Percentiles rank a stretch among this genome's conserved stretches.
These are phyloP conservation scores for Tulasnella sp. DNA, from an alignment of 768 basidiomycete genomes.

Conservation along the genomic window DNA sequence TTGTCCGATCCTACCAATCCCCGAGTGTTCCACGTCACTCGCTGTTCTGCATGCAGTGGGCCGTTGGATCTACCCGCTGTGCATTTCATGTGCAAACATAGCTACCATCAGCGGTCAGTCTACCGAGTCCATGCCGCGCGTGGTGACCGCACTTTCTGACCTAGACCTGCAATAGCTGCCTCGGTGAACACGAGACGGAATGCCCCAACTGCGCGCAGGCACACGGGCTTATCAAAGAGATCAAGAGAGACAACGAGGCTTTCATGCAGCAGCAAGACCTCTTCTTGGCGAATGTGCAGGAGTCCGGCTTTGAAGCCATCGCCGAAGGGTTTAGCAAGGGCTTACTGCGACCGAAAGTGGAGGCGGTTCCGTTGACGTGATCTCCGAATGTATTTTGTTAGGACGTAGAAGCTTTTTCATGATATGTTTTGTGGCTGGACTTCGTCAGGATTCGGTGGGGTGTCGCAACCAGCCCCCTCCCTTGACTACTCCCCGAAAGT, in stretches of 20 bases:
- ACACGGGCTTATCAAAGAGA: constrained; percentile 85
- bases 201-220: constrained; percentile 86
- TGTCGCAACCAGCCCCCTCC: background rate
- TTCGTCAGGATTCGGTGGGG: background rate
- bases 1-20: constrained; percentile 75
- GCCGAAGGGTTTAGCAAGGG: constrained; percentile 32
- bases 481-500: too few relatives aligned
- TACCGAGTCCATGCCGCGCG: background rate
- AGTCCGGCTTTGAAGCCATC: constrained; percentile 33
- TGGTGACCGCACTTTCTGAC: background rate
- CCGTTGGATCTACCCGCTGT: constrained; percentile 89
- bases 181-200: constrained; percentile 84
- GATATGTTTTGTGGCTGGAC: too few relatives aligned
- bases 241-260: constrained; percentile 78
- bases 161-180: constrained; percentile 52
- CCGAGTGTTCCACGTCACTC: constrained; percentile 88
- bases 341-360: constrained; percentile 16
- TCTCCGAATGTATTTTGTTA: background rate
- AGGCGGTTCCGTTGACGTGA: background rate
- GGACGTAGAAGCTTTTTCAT: too few relatives aligned
- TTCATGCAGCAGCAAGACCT: constrained; percentile 59
- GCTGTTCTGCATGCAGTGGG: constrained; percentile 84
- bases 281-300: constrained; percentile 32
- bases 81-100: constrained; percentile 98
- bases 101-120: constrained; percentile 85